A percentile compares a stretch with the other conserved stretches of the same genome.
Conservation (phyloP, 1,139 yeast genomes). For the Sugiyamaella novakii region DNA sequence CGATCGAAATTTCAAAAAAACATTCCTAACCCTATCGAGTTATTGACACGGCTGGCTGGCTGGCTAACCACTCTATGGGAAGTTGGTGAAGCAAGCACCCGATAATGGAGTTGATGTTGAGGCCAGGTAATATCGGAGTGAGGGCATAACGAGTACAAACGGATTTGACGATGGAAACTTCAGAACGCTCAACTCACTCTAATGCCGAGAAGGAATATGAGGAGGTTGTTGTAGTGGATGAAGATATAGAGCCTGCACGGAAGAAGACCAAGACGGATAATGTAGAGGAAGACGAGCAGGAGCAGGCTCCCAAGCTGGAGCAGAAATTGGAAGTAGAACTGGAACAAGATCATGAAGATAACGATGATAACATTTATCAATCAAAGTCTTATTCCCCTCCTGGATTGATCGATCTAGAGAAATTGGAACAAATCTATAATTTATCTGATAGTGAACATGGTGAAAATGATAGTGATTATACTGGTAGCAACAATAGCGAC, state of each 20-base stretch:
- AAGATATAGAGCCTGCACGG: neutral
- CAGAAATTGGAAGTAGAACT: neutral
- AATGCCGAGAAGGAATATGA: neutral
- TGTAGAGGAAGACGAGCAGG: neutral
- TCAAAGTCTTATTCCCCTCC: conserved; percentile 6
- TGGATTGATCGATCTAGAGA: conserved; percentile 11
- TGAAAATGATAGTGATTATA: conserved; percentile 16
- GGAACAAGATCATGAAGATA: neutral
- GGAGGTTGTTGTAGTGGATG: neutral
- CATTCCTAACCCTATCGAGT: no score
- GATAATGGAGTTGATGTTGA: no score
- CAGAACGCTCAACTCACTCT: neutral
- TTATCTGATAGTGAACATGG: conserved; percentile 18
- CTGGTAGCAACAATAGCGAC: conserved; percentile 20
- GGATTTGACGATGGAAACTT: neutral
- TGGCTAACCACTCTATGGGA: no score
- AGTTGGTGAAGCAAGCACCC: no score
- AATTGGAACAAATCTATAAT: conserved; percentile 19
- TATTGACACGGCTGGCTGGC: no score
- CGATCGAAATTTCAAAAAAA: conserved; percentile 3
- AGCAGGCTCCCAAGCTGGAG: neutral
- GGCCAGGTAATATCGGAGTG: no score
- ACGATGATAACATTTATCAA: neutral
- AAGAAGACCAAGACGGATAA: conserved; percentile 7
- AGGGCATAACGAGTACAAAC: no score